phyloP scores from a whole-genome alignment of 1,284 basidiomycete species.

The Tremellales sp. region DNA sequence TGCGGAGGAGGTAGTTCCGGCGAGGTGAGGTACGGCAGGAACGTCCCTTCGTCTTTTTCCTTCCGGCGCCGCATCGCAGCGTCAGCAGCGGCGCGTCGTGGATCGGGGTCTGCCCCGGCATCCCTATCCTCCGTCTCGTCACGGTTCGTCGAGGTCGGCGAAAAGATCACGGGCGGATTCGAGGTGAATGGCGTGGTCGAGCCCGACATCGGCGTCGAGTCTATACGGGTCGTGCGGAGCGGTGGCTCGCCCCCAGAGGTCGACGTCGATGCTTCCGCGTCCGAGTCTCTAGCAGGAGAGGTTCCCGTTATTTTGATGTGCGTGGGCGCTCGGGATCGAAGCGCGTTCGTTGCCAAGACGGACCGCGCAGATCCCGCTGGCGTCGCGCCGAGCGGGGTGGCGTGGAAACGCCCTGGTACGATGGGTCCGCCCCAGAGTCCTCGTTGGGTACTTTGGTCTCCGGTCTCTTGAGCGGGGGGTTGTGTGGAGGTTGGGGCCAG shows the following conservation, averaged over 20 bases:
- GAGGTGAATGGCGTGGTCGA: conserved; percentile 36
- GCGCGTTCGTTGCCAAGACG: too few species aligned
- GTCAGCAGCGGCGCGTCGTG: conserved; percentile 24
- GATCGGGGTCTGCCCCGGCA: conserved; percentile 45
- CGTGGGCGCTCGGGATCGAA: too few species aligned
- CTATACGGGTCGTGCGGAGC: background rate
- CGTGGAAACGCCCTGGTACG: conserved; percentile 35
- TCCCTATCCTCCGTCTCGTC: conserved; percentile 51
- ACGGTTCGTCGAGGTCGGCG: conserved; percentile 11
- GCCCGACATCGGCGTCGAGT: conserved; percentile 15
- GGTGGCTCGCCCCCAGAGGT: too few species aligned
- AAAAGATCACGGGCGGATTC: conserved; percentile 36
- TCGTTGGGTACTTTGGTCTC: conserved; percentile 29
- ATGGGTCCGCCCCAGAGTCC: conserved; percentile 45
- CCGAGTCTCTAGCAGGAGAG: background rate
- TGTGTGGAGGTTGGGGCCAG: background rate
- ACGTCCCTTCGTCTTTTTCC: conserved; percentile 5
- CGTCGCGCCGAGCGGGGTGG: conserved; percentile 33
- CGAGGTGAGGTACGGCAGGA: conserved; percentile 13
- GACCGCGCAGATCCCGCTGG: conserved; percentile 9
- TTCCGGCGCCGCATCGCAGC: conserved; percentile 25
- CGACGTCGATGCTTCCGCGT: background rate
- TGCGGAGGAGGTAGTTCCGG: background rate
- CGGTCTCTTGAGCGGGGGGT: conserved; percentile 3
- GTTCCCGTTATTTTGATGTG: background rate